Conservation (phyloP, 768 basidiomycete species). For the Xerocomellus amylosporus region DNA sequence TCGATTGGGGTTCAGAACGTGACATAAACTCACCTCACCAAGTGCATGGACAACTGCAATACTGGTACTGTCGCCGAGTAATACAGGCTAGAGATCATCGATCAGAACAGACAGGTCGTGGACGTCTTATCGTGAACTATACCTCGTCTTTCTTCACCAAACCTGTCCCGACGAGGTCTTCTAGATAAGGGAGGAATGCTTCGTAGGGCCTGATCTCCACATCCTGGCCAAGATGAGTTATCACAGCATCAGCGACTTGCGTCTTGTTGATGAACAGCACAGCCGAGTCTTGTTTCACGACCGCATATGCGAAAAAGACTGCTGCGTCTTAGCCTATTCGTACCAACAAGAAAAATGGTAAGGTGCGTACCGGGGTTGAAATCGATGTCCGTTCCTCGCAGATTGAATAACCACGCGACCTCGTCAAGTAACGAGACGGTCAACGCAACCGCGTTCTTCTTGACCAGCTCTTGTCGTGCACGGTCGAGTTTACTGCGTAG, state of each 20-base stretch:
- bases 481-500: conserved; percentile 63
- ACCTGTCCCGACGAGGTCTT: conserved; percentile 41
- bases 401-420: conserved; percentile 90
- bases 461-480: conserved; percentile 64
- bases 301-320: conserved; percentile 93
- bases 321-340: neutral
- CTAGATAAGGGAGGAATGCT: conserved; percentile 62
- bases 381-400: conserved; percentile 88
- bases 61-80: conserved; percentile 75
- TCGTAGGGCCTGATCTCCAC: conserved; percentile 73
- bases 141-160: conserved; percentile 35
- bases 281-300: conserved; percentile 58
- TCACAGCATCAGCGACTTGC: conserved; percentile 43
- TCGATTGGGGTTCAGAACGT: neutral
- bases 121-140: conserved; percentile 4
- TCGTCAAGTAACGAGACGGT: conserved; percentile 92
- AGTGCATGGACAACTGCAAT: conserved; percentile 81
- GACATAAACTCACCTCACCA: conserved; percentile 48
- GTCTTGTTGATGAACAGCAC: conserved; percentile 65
- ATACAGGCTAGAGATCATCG: conserved; percentile 51
- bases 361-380: conserved; percentile 65
- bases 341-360: neutral
- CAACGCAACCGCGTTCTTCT: conserved; percentile 54
- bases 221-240: conserved; percentile 48
- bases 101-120: neutral